Base-by-base conservation (phyloP, 2,329 filamentous ascomycete genomes). In the Xylariaceae sp. region DNA sequence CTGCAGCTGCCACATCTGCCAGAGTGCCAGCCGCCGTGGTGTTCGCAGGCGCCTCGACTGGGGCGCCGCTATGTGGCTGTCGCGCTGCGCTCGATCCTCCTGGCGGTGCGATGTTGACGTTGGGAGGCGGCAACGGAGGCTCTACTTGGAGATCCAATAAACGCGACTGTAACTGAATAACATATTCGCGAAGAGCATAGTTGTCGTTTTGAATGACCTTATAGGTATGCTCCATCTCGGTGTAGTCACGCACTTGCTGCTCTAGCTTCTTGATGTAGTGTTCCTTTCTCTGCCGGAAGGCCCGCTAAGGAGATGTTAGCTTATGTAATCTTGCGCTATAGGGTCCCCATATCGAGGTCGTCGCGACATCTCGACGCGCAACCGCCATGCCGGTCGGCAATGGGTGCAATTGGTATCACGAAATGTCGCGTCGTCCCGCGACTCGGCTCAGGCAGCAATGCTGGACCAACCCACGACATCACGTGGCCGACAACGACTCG, bases 261-360 rank as follows among this genome's bases (percentile, higher is more conserved):
- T 99, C 94, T 5, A 99, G 83, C 73, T 96, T 95, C 79, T 96
- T 96, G 74, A 99, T 99, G 74, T 99, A 97, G 51, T 90, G 90
- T 76, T 99, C 94, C 73, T 99, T 99, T 64, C 94, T 89, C 77
- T 97, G 92, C 48, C 94, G 90, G 76, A 99, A 99, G 48, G 94
- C 94, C 73, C 94, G 86, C 93, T 99, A 62, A 15, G 52, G 56
- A 18, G 56, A 45, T 53, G 18, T 65, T 61, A 65, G 61, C 48
- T 49, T 44, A 4, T 9, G 18, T 49, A 17, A 47, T 52, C 8
- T 10, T 17, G n/a, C 30, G 1, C 11, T 4, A n/a, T 18, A 11
- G 3, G 23, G 6, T 17, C 13, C 17, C 11, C 4, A 11, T 39
- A 13, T 4, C 13, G 15, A 51, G 11, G 42, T 5, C 45, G 23